These are phyloP conservation scores for Leucoagaricus sp. DNA, from an alignment of 1,284 basidiomycete species.

Conservation along the genomic window DNA sequence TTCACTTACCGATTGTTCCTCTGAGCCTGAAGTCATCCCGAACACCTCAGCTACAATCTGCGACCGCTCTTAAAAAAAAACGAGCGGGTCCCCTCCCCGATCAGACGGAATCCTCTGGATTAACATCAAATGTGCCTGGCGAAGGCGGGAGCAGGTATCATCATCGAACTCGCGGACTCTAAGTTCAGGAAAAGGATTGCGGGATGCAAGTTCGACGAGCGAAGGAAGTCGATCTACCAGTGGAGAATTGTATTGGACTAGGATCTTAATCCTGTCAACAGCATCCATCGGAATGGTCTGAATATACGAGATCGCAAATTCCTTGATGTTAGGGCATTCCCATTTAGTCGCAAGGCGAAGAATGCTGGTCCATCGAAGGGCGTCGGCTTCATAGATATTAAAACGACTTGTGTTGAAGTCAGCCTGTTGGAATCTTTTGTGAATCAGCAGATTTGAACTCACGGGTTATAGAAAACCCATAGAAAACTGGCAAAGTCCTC, in stretches of 20 bases:
- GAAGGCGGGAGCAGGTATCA: neutral
- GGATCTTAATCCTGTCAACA: conserved; percentile 4
- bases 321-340: conserved; percentile 5
- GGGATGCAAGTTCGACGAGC: neutral
- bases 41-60: neutral
- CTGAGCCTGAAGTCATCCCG: neutral
- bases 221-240: conserved; percentile 2
- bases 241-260: conserved; percentile 7
- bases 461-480: conserved; percentile 71
- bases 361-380: conserved; percentile 1
- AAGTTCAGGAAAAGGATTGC: neutral
- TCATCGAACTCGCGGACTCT: neutral
- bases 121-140: neutral
- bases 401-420: neutral
- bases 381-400: neutral
- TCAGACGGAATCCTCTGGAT: neutral
- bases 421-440: neutral
- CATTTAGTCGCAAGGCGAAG: conserved; percentile 14
- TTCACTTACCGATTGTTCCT: neutral
- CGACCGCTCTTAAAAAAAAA: neutral
- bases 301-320: conserved; percentile 4
- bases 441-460: conserved; percentile 21
- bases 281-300: neutral
- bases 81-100: too few relatives aligned
- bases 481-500: conserved; percentile 56